These are phyloP conservation scores for Trichophyton schoenleinii DNA, from an alignment of 2,329 filamentous ascomycete genomes.

Conservation along the genomic window DNA sequence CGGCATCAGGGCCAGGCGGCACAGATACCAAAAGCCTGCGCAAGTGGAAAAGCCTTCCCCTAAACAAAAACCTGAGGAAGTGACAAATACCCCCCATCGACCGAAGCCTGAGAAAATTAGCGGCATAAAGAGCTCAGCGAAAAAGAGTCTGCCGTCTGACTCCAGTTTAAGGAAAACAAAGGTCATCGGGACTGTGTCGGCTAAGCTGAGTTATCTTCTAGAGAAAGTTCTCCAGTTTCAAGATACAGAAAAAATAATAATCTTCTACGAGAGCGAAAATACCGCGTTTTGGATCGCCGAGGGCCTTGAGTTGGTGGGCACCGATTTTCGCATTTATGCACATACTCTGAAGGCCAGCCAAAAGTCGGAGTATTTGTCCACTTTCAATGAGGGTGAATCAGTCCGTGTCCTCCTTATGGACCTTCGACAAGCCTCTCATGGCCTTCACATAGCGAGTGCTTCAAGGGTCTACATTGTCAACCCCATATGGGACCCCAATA, in stretches of 20 bases:
- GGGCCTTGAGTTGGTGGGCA: constrained; percentile 58
- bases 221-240: constrained; percentile 59
- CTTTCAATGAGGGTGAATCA: constrained; percentile 57
- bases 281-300: constrained; percentile 75
- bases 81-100: constrained; percentile 15
- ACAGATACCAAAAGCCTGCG: constrained; percentile 13
- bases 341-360: constrained; percentile 45
- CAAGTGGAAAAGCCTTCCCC: background rate
- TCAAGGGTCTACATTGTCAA: constrained; percentile 82
- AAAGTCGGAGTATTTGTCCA: constrained; percentile 61
- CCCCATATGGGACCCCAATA: constrained; percentile 69
- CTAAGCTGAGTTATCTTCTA: constrained; percentile 77
- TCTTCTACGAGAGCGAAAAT: constrained; percentile 87
- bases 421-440: constrained; percentile 75
- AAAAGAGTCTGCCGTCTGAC: constrained; percentile 21
- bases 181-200: constrained; percentile 68
- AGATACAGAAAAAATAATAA: constrained; percentile 65
- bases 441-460: constrained; percentile 70
- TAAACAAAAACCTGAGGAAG: background rate
- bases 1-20: constrained; percentile 27
- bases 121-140: constrained; percentile 15
- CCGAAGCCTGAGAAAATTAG: constrained; percentile 21
- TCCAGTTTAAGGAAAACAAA: constrained; percentile 48
- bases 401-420: constrained; percentile 82
- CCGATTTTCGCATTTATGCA: constrained; percentile 49